Evolutionary conservation across 306 rosid genomes (phyloP).

Genomic region (Comarum palustre): DNA sequence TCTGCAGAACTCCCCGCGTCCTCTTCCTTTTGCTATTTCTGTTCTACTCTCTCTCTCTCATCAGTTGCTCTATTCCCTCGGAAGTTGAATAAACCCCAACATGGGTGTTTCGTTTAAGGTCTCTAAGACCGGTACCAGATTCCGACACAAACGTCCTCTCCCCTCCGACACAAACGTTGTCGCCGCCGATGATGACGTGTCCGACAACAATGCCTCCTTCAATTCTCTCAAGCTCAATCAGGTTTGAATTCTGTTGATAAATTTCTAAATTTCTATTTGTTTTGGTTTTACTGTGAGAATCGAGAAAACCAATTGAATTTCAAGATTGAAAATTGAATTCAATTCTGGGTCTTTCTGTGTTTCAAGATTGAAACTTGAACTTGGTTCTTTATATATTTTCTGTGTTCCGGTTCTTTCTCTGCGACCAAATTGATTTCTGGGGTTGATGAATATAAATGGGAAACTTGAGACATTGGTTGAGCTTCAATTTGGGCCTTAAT

Average conservation of each 20-base stretch:
- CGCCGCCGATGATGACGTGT: slow-evolving; percentile 20
- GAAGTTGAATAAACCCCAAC: background rate
- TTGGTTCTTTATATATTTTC: background rate
- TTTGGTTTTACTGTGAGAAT: slow-evolving; percentile 1
- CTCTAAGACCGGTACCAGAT: slow-evolving; percentile 47
- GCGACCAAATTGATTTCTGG: background rate
- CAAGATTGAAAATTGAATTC: too few relatives aligned
- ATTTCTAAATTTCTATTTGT: background rate
- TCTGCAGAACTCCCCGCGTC: too few relatives aligned
- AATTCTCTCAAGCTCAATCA: slow-evolving; percentile 24
- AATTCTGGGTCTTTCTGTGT: background rate
- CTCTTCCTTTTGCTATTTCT: background rate
- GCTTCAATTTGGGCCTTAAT: background rate
- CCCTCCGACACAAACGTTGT: slow-evolving; percentile 28
- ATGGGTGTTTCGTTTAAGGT: slow-evolving; percentile 63
- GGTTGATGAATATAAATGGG: background rate
- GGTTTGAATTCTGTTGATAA: slow-evolving; percentile 21
- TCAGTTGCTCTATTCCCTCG: slow-evolving; percentile 4
- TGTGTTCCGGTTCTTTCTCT: too few relatives aligned
- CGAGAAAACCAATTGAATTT: background rate
- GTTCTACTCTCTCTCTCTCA: slow-evolving; percentile 4
- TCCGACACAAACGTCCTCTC: slow-evolving; percentile 37
- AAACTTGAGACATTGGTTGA: background rate
- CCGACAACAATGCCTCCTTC: slow-evolving; percentile 30
- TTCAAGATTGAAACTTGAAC: background rate